These are phyloP conservation scores for Cadophora gregata DNA, from an alignment of 2,329 filamentous ascomycete species.

Conservation along the genomic window DNA sequence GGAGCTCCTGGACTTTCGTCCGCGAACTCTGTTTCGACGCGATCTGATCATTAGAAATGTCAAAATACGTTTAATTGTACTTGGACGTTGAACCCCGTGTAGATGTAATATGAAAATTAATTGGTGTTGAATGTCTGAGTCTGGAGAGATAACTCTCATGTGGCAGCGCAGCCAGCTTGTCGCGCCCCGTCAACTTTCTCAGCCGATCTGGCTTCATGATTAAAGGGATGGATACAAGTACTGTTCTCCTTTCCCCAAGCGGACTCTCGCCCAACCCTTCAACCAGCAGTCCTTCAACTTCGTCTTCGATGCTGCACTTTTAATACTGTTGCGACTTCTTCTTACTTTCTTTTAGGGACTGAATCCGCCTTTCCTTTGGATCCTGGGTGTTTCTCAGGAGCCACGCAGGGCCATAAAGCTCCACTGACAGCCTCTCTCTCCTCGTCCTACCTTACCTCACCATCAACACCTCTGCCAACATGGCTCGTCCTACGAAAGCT, in stretches of 20 bases:
- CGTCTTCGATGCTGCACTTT: slow-evolving; percentile 40
- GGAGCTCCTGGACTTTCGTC: slow-evolving; percentile 11
- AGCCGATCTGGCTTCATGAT: slow-evolving; percentile 37
- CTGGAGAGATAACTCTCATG: slow-evolving; percentile 8
- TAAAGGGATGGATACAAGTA: slow-evolving; percentile 33
- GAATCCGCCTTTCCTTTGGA: slow-evolving; percentile 17
- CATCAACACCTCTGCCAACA: slow-evolving; percentile 31
- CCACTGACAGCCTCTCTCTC: slow-evolving; percentile 31
- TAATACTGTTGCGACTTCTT: slow-evolving; percentile 38
- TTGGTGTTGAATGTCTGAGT: slow-evolving; percentile 18
- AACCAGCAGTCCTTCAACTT: slow-evolving; percentile 28
- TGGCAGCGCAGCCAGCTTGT: slow-evolving; percentile 4
- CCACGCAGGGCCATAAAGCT: slow-evolving; percentile 34
- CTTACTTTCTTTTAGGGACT: slow-evolving; percentile 37
- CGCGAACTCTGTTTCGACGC: slow-evolving; percentile 11
- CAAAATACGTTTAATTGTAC: not conserved
- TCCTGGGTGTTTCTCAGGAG: slow-evolving; percentile 31
- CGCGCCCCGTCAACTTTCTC: slow-evolving; percentile 22
- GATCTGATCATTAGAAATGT: not conserved
- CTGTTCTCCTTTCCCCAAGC: slow-evolving; percentile 20
- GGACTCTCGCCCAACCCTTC: slow-evolving; percentile 22
- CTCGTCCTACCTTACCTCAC: slow-evolving; percentile 18
- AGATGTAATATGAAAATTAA: not conserved
- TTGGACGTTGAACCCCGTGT: not conserved
- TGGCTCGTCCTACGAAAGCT: slow-evolving; percentile 39